Percentiles rank a stretch among this genome's conserved stretches.
phyloP scores from a whole-genome alignment of 306 rosid genomes.

The Cucurbita maxima region DNA sequence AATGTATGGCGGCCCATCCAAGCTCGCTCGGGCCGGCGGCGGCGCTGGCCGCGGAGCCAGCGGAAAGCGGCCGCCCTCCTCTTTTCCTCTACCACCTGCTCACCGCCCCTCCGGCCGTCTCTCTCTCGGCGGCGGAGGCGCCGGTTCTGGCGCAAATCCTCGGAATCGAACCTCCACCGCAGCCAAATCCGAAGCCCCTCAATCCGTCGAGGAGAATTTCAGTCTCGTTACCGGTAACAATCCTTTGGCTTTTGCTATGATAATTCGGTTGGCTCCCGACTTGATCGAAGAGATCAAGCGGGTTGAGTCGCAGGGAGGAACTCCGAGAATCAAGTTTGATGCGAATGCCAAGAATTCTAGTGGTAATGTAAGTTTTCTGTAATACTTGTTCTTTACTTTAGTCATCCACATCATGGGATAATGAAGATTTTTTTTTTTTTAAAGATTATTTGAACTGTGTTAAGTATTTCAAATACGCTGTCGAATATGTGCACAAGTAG shows the following conservation, averaged over 20 bases:
- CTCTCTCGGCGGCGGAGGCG: slow-evolving; percentile 37
- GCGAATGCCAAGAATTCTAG: slow-evolving; percentile 28
- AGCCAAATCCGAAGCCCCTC: slow-evolving; percentile 15
- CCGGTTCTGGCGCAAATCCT: slow-evolving; percentile 12
- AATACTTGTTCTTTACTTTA: background rate
- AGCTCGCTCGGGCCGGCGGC: slow-evolving; percentile 53
- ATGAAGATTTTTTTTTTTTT: background rate
- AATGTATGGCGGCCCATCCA: slow-evolving; percentile 75
- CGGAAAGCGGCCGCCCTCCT: slow-evolving; percentile 33
- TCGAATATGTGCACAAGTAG: background rate
- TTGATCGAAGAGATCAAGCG: slow-evolving; percentile 94
- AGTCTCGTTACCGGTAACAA: slow-evolving; percentile 51
- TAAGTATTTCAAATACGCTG: background rate
- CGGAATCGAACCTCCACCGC: slow-evolving; percentile 25
- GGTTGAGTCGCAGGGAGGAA: slow-evolving; percentile 67
- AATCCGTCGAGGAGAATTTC: slow-evolving; percentile 62
- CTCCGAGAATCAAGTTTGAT: slow-evolving; percentile 69
- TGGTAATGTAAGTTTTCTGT: slow-evolving; percentile 52
- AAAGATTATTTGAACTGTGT: background rate
- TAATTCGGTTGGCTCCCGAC: slow-evolving; percentile 67
- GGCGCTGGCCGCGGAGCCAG: slow-evolving; percentile 38
- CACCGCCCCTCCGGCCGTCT: slow-evolving; percentile 49
- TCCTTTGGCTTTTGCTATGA: slow-evolving; percentile 69
- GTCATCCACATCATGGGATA: background rate
- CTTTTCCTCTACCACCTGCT: slow-evolving; percentile 40